Evolutionary conservation across 768 basidiomycete genomes (phyloP).

Genomic region (Pholiota microspora): DNA sequence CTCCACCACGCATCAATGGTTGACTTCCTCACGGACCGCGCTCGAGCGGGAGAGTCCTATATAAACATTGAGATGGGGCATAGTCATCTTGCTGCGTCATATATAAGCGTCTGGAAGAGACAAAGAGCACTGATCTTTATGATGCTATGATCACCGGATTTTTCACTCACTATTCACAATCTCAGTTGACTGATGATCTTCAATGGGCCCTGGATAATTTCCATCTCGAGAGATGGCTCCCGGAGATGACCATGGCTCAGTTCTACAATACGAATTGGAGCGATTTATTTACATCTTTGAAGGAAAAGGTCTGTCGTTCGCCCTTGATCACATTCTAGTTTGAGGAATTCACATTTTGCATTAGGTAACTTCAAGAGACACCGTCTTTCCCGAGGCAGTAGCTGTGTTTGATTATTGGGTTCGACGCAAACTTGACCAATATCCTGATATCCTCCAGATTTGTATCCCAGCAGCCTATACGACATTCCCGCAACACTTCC

Average conservation of each 20-base stretch:
- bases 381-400: background rate
- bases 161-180: background rate
- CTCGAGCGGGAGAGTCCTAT: background rate
- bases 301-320: background rate
- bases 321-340: background rate
- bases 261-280: background rate
- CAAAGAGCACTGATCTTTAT: background rate
- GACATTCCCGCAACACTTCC: background rate
- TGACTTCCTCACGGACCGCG: background rate
- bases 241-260: background rate
- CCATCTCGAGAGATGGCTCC: background rate
- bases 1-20: background rate
- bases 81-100: background rate
- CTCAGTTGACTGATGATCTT: background rate
- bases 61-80: background rate
- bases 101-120: background rate
- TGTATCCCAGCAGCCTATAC: background rate
- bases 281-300: background rate
- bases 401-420: background rate
- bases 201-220: background rate
- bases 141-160: background rate
- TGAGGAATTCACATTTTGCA: background rate
- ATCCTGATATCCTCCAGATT: background rate
- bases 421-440: background rate
- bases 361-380: background rate